phyloP scores from a whole-genome alignment of 106 monocot species.

The Posidonia australis region DNA sequence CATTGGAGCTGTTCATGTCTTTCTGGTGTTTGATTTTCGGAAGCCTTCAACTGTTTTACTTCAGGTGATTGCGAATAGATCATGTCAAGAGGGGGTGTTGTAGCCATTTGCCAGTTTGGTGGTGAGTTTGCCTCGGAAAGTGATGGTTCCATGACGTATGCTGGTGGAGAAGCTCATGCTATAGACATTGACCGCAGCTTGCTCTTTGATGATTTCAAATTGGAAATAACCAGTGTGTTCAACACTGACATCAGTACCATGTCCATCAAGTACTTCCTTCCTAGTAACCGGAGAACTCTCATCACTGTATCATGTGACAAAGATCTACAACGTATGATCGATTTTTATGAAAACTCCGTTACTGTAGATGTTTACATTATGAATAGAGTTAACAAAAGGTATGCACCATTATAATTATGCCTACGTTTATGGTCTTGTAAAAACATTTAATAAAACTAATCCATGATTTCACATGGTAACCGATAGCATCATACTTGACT shows the following conservation, averaged over 20 bases:
- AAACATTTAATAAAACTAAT: not conserved
- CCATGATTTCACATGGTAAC: slow-evolving; percentile 3
- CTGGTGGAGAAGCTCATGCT: slow-evolving; percentile 87
- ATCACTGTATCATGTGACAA: slow-evolving; percentile 84
- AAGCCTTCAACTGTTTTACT: not conserved
- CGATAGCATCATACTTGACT: not conserved
- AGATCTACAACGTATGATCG: slow-evolving; percentile 82
- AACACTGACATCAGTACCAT: slow-evolving; percentile 48
- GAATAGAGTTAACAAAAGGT: slow-evolving; percentile 62
- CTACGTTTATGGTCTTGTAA: not conserved
- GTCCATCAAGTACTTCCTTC: slow-evolving; percentile 83
- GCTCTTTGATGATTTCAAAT: slow-evolving; percentile 58
- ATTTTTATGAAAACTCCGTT: slow-evolving; percentile 44
- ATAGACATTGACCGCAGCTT: slow-evolving; percentile 59
- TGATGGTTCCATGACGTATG: slow-evolving; percentile 67
- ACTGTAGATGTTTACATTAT: slow-evolving; percentile 66
- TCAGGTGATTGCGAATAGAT: slow-evolving; percentile 5
- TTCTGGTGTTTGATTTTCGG: not conserved
- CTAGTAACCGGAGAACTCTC: slow-evolving; percentile 56
- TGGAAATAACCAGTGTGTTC: slow-evolving; percentile 65
- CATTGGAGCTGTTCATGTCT: not conserved
- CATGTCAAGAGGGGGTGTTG: slow-evolving; percentile 36
- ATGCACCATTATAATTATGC: not conserved
- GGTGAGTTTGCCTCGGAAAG: slow-evolving; percentile 57
- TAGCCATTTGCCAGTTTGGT: slow-evolving; percentile 94